Percentiles rank a stretch among this genome's conserved stretches.
phyloP scores from a whole-genome alignment of 768 basidiomycete genomes.

The Auricularia heimuer region DNA sequence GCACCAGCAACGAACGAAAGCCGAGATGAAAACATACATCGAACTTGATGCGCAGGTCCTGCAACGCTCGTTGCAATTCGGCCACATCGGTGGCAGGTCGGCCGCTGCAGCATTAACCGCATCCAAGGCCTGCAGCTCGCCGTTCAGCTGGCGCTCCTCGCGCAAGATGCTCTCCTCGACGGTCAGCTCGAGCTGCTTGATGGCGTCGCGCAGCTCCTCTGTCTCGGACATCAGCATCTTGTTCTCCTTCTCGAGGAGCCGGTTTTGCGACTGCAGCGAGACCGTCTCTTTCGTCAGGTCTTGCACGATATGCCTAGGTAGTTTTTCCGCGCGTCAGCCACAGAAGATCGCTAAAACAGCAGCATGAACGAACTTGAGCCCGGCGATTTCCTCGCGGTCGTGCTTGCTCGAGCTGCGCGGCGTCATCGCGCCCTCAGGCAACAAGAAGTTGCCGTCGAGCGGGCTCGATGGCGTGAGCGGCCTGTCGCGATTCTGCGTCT shows the following conservation, averaged over 20 bases:
- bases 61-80: constrained; percentile 31
- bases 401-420: constrained; percentile 31
- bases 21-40: constrained; percentile 32
- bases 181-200: constrained; percentile 67
- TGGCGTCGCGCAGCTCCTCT: constrained; percentile 68
- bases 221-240: constrained; percentile 53
- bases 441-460: background rate
- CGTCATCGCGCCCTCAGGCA: background rate
- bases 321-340: constrained; percentile 3
- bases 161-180: constrained; percentile 49
- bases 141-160: constrained; percentile 31
- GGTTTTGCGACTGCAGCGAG: constrained; percentile 48
- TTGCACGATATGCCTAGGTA: constrained; percentile 68
- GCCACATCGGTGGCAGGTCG: constrained; percentile 22
- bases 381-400: constrained; percentile 63
- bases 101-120: background rate
- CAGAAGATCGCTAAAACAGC: background rate
- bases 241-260: constrained; percentile 71
- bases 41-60: constrained; percentile 40
- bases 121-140: constrained; percentile 1
- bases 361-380: constrained; percentile 54
- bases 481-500: constrained; percentile 51
- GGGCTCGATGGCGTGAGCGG: constrained; percentile 26
- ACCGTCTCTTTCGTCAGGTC: constrained; percentile 79
- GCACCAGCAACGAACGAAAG: background rate